phyloP scores from a whole-genome alignment of 2,329 filamentous ascomycete genomes.

The Fusarium nygamai region DNA sequence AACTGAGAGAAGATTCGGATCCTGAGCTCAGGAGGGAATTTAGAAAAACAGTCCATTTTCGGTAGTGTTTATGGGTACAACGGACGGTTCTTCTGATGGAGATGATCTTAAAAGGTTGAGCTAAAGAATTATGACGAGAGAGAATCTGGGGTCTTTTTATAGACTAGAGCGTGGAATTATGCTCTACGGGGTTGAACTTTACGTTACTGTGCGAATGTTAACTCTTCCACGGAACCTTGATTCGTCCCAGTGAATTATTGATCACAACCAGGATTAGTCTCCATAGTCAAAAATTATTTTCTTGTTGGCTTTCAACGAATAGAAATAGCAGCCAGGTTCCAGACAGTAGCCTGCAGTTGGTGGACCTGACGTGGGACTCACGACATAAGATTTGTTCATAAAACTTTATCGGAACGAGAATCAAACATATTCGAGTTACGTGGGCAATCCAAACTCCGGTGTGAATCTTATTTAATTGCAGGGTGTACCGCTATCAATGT shows the following conservation, averaged over 20 bases:
- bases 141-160: not conserved
- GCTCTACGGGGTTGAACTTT: not conserved
- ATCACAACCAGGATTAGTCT: too few species aligned
- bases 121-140: not conserved
- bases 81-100: accelerated
- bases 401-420: too few species aligned
- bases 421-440: too few species aligned
- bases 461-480: not conserved
- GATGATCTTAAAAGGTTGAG: not conserved
- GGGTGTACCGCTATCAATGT: not conserved
- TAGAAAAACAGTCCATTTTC: not conserved
- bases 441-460: not conserved
- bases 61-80: not conserved
- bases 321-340: not conserved
- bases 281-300: not conserved
- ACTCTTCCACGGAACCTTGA: not conserved
- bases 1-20: not conserved
- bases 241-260: not conserved
- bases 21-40: not conserved
- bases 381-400: too few species aligned
- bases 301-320: not conserved
- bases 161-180: not conserved
- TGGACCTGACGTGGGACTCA: not conserved
- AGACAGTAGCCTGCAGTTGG: too few species aligned
- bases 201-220: not conserved